A percentile compares a stretch with the other conserved stretches of the same genome.
Conservation (phyloP, 371 early-diverging fungal genomes). For the Haplosporangium sp. region DNA sequence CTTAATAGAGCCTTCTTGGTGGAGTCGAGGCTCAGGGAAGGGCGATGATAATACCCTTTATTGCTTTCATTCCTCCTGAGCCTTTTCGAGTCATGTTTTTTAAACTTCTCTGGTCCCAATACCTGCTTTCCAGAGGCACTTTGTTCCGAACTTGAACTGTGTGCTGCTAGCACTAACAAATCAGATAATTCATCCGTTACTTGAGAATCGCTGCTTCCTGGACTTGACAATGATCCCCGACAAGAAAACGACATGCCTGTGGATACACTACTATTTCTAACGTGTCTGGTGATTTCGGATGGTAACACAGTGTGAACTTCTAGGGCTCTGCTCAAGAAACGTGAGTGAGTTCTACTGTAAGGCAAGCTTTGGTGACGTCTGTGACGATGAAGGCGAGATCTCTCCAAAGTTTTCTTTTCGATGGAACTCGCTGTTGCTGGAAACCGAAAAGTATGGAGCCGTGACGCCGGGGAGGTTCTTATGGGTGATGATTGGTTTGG, state of each 20-base stretch:
- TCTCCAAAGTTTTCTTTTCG: neutral
- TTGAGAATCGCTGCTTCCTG: neutral
- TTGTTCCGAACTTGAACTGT: neutral
- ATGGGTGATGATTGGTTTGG: neutral
- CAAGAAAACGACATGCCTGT: neutral
- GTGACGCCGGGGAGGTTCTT: neutral
- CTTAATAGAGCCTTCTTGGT: constrained; percentile 38
- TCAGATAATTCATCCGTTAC: neutral
- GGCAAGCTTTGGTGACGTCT: constrained; percentile 34
- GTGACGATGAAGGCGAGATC: constrained; percentile 7
- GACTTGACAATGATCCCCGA: neutral
- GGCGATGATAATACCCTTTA: constrained; percentile 18
- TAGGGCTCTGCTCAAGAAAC: neutral
- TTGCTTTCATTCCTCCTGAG: constrained; percentile 36
- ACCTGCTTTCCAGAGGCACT: neutral
- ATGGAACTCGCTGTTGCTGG: constrained; percentile 19
- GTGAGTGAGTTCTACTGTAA: constrained; percentile 4
- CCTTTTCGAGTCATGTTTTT: neutral
- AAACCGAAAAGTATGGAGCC: constrained; percentile 25
- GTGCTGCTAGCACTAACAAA: too few relatives aligned
- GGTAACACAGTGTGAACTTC: neutral
- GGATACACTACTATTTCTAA: neutral
- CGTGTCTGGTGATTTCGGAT: neutral
- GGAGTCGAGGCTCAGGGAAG: constrained; percentile 33
- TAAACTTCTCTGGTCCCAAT: neutral